Base-by-base conservation (phyloP, 1,139 yeast genomes). In the Hansenula sp. region DNA sequence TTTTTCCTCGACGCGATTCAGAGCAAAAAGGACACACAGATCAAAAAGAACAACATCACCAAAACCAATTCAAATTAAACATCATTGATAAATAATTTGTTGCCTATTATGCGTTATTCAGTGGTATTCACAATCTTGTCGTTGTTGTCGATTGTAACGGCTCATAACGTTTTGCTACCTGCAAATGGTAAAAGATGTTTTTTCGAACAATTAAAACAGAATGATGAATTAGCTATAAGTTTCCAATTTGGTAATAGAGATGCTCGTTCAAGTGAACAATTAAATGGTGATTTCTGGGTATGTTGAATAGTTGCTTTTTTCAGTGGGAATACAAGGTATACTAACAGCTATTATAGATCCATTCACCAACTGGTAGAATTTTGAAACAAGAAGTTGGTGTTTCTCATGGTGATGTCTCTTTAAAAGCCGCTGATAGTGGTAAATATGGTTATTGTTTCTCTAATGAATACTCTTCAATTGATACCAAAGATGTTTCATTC, bases 191-290 rank as follows among this genome's bases (percentile, higher is more conserved):
- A 82, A 59, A 84, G 85, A 61, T 92, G 98, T 65, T 92, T 88
- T 66, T 87, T 75, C 57, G 98, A 92, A 62, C 74, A 74, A 44
- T 74, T 92, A 66, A 85, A 81, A 60, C 73, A 73, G 53, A 86
- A 87, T 52, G 98, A 92, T 65, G 90, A 86, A 63, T 71, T 92
- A 55, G 86, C 96, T 20, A 82, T 92, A 46, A 76, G 89, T 40
- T 92, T 84, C 76, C 98, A 92, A 68, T 95, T 87, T 37, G 97
- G 97, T 47, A 88, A 92, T 57, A 79, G 97, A 65, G 83, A 87
- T 58, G 84, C 90, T 36, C 71, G 73, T 50, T 79, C 90, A 41
- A 75, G 85, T 32, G 87, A 82, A 49, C 96, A 89, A 64, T 71
- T 81, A 49, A 75, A 68, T 26, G 82, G 88, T 45, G 96, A 89